phyloP scores from a whole-genome alignment of 2,329 filamentous ascomycete genomes.

The Ophiostoma fasciatum region DNA sequence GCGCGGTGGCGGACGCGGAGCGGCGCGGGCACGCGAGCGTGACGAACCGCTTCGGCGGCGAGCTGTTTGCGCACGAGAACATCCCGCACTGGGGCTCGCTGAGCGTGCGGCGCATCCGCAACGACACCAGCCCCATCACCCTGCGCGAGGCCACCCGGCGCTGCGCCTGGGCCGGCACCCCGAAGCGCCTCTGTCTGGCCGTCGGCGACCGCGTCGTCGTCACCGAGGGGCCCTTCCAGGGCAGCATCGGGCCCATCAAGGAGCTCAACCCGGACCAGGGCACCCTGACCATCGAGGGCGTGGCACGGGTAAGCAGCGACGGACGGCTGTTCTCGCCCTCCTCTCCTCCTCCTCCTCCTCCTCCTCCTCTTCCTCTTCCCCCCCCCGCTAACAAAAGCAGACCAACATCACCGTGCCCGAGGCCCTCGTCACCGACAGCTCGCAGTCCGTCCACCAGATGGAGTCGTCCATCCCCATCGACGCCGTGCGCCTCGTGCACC shows the following conservation, averaged over 20 bases:
- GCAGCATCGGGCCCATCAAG: constrained; percentile 64
- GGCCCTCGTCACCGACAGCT: constrained; percentile 23
- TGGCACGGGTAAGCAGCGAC: constrained; percentile 55
- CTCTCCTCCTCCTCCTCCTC: constrained; percentile 1
- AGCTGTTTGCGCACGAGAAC: constrained; percentile 9
- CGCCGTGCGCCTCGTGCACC: constrained; percentile 68
- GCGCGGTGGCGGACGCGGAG: constrained; percentile 5
- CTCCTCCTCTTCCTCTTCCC: not conserved
- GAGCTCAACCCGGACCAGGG: constrained; percentile 39
- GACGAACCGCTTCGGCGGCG: constrained; percentile 8
- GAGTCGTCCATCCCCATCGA: constrained; percentile 49
- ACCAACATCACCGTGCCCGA: constrained; percentile 25
- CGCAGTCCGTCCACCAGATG: constrained; percentile 26
- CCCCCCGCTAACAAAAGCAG: constrained; percentile 13
- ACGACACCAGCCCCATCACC: constrained; percentile 10
- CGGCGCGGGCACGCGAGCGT: constrained; percentile 7
- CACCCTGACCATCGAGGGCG: constrained; percentile 43
- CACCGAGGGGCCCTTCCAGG: constrained; percentile 61
- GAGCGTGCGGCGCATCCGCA: constrained; percentile 10
- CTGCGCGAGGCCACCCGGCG: constrained; percentile 23
- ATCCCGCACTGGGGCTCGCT: constrained; percentile 11
- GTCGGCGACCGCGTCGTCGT: constrained; percentile 70
- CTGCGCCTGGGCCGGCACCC: constrained; percentile 40
- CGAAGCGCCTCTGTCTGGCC: constrained; percentile 45
- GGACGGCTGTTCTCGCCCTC: too few relatives aligned